These are phyloP conservation scores for Sutorius australiensis DNA, from an alignment of 768 basidiomycete genomes.

Conservation along the genomic window DNA sequence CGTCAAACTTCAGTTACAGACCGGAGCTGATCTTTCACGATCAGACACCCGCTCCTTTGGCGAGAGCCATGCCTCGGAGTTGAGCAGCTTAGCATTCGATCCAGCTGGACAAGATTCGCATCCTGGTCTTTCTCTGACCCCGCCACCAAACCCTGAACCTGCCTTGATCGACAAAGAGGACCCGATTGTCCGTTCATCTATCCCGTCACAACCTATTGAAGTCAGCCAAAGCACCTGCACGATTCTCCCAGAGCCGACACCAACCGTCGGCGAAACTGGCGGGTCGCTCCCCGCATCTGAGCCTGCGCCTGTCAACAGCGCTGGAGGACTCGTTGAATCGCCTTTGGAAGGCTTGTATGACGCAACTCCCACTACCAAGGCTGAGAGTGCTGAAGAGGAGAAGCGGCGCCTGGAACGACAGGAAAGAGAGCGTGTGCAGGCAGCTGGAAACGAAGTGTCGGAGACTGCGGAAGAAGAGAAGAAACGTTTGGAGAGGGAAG, in stretches of 20 bases:
- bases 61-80: slow-evolving; percentile 74
- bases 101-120: slow-evolving; percentile 24
- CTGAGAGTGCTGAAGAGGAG: slow-evolving; percentile 61
- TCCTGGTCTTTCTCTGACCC: slow-evolving; percentile 40
- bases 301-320: slow-evolving; percentile 52
- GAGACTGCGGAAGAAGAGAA: slow-evolving; percentile 66
- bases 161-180: slow-evolving; percentile 6
- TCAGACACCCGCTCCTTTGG: slow-evolving; percentile 82
- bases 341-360: slow-evolving; percentile 30
- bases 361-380: slow-evolving; percentile 25
- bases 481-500: slow-evolving; percentile 60
- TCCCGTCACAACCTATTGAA: background rate
- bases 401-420: slow-evolving; percentile 56
- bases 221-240: slow-evolving; percentile 25
- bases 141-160: slow-evolving; percentile 39
- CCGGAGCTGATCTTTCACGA: slow-evolving; percentile 52
- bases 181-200: slow-evolving; percentile 6
- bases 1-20: slow-evolving; percentile 47
- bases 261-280: slow-evolving; percentile 43
- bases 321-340: slow-evolving; percentile 25
- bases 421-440: slow-evolving; percentile 47
- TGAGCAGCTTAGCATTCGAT: slow-evolving; percentile 49
- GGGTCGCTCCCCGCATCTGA: slow-evolving; percentile 61
- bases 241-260: slow-evolving; percentile 26
- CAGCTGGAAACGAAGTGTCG: slow-evolving; percentile 18